These are phyloP conservation scores for Apiotrichum sp. DNA, from an alignment of 1,284 basidiomycete genomes.

Conservation along the genomic window DNA sequence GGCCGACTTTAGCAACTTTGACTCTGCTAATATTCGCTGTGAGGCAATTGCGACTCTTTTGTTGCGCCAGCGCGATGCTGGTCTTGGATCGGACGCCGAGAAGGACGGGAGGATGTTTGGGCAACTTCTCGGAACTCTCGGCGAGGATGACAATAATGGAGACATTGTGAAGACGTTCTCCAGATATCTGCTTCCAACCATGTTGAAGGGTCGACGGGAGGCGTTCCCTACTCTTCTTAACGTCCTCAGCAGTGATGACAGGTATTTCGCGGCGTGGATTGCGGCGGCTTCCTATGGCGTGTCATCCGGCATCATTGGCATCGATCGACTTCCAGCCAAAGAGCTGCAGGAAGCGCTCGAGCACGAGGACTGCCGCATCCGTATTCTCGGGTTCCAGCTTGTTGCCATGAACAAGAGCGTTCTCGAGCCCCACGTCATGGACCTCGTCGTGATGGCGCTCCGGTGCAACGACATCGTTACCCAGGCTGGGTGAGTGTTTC, in stretches of 20 bases:
- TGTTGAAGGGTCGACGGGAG: slow-evolving; percentile 21
- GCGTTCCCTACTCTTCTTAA: slow-evolving; percentile 16
- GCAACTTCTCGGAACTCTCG: slow-evolving; percentile 25
- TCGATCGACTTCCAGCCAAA: slow-evolving; percentile 20
- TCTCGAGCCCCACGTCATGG: slow-evolving; percentile 16
- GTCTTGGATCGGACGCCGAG: neutral
- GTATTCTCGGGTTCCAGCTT: slow-evolving; percentile 34
- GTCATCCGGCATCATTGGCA: slow-evolving; percentile 16
- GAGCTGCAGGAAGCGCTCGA: slow-evolving; percentile 25
- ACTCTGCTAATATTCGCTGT: slow-evolving; percentile 21
- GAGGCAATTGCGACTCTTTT: slow-evolving; percentile 25
- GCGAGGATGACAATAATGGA: slow-evolving; percentile 1
- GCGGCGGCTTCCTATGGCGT: slow-evolving; percentile 35
- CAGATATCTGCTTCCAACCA: slow-evolving; percentile 31
- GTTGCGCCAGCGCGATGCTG: neutral
- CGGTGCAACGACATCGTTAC: slow-evolving; percentile 25
- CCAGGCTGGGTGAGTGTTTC: slow-evolving; percentile 27
- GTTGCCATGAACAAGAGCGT: slow-evolving; percentile 28
- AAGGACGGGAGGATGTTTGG: slow-evolving; percentile 15
- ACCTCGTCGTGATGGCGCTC: slow-evolving; percentile 26
- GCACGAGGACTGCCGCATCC: slow-evolving; percentile 28
- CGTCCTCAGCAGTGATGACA: slow-evolving; percentile 9
- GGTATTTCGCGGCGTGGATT: slow-evolving; percentile 32
- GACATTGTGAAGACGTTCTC: slow-evolving; percentile 4
- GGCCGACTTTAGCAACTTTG: slow-evolving; percentile 20